A percentile compares a stretch with the other conserved stretches of the same genome.
Evolutionary conservation across 1,284 basidiomycete genomes (phyloP).

Genomic region (Ceratobasidium sp.): DNA sequence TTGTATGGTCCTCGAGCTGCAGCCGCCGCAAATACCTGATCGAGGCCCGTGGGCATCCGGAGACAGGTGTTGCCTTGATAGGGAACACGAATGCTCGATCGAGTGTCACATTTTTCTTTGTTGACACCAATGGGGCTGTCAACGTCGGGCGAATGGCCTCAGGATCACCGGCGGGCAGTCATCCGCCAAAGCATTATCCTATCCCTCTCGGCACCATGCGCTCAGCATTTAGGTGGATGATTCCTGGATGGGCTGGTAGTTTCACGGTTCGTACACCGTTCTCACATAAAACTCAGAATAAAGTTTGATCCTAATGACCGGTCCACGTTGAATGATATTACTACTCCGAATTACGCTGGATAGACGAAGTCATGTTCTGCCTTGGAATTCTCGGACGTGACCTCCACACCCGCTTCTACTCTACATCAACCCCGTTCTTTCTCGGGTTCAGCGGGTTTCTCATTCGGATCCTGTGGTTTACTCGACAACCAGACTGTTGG

Average conservation of each 20-base stretch:
- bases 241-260: background rate
- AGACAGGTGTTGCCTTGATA: background rate
- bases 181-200: background rate
- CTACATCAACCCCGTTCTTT: too few species aligned
- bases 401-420: too few species aligned
- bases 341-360: too few species aligned
- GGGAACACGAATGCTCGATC: background rate
- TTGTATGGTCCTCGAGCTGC: slow-evolving; percentile 1
- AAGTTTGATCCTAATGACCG: too few species aligned
- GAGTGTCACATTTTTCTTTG: background rate
- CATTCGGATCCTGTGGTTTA: too few species aligned
- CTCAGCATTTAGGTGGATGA: background rate
- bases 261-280: too few species aligned
- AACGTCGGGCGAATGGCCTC: background rate
- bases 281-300: too few species aligned
- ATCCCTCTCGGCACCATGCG: slow-evolving; percentile 1
- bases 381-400: too few species aligned
- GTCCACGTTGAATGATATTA: too few species aligned
- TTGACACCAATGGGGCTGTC: background rate
- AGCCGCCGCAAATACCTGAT: background rate
- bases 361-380: too few species aligned
- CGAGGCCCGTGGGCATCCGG: background rate
- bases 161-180: background rate
- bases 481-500: too few species aligned
- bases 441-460: too few species aligned